Percentiles rank a stretch among this genome's conserved stretches.
These are phyloP conservation scores for Capsicum chinense DNA, from an alignment of 257 asterid species.

Conservation along the genomic window DNA sequence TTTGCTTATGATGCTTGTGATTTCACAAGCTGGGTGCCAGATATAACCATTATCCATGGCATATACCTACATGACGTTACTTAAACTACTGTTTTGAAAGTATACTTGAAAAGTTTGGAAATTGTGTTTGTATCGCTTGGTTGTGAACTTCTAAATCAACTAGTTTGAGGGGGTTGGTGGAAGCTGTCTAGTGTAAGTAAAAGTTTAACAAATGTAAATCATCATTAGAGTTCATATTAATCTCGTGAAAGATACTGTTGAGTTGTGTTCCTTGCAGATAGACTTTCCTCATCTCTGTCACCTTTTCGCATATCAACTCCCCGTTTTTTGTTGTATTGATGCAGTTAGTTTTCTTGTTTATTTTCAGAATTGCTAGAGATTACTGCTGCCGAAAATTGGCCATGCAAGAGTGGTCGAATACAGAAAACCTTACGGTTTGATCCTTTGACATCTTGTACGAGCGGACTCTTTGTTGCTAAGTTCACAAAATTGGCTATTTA, in stretches of 20 bases:
- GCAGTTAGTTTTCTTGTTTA: conserved; percentile 22
- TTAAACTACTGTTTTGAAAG: background rate
- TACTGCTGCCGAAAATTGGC: conserved; percentile 70
- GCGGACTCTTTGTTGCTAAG: conserved; percentile 89
- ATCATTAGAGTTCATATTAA: background rate
- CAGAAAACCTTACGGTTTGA: conserved; percentile 77
- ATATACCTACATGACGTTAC: background rate
- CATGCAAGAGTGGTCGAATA: conserved; percentile 66
- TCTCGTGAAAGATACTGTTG: background rate
- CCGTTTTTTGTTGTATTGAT: background rate
- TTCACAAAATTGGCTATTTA: conserved; percentile 59
- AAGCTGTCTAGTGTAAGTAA: background rate
- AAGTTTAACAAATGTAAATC: background rate
- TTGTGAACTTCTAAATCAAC: background rate
- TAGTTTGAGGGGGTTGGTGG: background rate
- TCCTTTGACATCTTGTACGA: conserved; percentile 74
- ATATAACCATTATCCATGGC: background rate
- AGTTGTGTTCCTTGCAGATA: background rate
- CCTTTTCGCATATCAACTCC: background rate
- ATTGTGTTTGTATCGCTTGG: background rate
- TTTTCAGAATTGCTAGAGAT: conserved; percentile 75
- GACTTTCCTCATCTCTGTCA: background rate
- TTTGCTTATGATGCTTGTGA: background rate
- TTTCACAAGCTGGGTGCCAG: background rate
- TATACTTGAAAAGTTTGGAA: background rate